phyloP scores from a whole-genome alignment of 805 yeast genomes.

The Starmera dryadoides region DNA sequence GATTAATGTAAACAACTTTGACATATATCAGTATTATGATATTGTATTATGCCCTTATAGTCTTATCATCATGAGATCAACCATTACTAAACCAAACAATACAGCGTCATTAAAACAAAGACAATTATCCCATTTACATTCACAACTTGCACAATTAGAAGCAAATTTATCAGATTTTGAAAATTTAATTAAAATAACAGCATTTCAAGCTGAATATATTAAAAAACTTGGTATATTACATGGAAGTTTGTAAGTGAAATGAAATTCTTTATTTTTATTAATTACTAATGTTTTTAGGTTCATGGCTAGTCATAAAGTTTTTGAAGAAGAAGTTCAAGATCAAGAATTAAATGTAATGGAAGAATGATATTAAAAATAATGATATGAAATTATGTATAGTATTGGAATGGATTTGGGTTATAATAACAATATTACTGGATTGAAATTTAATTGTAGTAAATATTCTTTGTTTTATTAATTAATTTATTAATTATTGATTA shows the following conservation, averaged over 20 bases:
- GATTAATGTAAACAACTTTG: no score
- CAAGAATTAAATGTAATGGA: neutral
- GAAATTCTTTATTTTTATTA: conserved; percentile 26
- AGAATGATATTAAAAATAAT: neutral
- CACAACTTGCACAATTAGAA: conserved; percentile 49
- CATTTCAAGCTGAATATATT: conserved; percentile 44
- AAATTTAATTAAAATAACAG: conserved; percentile 40
- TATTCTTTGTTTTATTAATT: no score
- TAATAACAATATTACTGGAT: no score
- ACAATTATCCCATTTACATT: conserved; percentile 42
- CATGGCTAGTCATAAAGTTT: conserved; percentile 22
- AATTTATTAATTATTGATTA: no score
- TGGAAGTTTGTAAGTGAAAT: conserved; percentile 36
- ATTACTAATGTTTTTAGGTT: conserved; percentile 4
- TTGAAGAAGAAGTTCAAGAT: conserved; percentile 17
- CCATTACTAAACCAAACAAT: conserved; percentile 7
- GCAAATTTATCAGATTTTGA: conserved; percentile 49
- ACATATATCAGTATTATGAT: no score
- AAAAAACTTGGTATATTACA: conserved; percentile 50
- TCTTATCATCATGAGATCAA: conserved; percentile 16
- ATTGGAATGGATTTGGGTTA: no score
- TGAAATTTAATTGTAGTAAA: no score
- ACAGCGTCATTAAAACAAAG: conserved; percentile 26
- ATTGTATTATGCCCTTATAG: no score
- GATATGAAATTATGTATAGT: no score